Base-by-base conservation (phyloP, 345 rosid genomes). In the Ailanthus altissimus region DNA sequence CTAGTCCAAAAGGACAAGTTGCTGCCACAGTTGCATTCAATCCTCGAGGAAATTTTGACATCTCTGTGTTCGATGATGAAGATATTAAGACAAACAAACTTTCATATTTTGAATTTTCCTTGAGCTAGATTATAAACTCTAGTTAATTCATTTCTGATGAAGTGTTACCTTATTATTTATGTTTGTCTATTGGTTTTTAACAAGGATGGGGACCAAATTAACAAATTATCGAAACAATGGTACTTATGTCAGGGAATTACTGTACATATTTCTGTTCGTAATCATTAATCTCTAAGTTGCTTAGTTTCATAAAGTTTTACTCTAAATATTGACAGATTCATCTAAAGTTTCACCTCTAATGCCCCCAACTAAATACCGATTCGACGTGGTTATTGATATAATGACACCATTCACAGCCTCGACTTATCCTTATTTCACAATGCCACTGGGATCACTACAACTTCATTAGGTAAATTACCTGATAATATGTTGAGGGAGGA, bases 31-130 rank as follows among this genome's bases (percentile, higher is more conserved):
- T 93, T 32, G 82, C 97, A 10, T 93, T 93, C 92, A 86, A 94
- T 61, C 98, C 97, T 51, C 89, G 94, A 0, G 92, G 97, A n/a
- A 91, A 88, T 72, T 94, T 87, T 75, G 95, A 94, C 82, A 83
- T 94, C 75, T 85, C 97, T 47, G 73, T 87, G 43, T 83, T 75
- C 15, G 38, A 32, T 32, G 86, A 86, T 26, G 83, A 87, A 10
- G 92, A 21, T 16, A 62, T 94, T 91, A 77, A 72, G 56, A 32
- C 20, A 51, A 0, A 32, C 20, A 51, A 0, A 2, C 25, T 3
- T 18, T 62, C 6, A 51, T 26, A 57, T 45, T 25, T 18, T 32
- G 3, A 1, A 32, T 32, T 32, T 3, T 32, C 38, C 3, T 32
- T 32, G 38, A 32, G 1, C 38, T 1, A 32, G 3, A 32, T 32